These are phyloP conservation scores for Tetratostichococcus sp. DNA, from an alignment of 139 green algal genomes.

Conservation along the genomic window DNA sequence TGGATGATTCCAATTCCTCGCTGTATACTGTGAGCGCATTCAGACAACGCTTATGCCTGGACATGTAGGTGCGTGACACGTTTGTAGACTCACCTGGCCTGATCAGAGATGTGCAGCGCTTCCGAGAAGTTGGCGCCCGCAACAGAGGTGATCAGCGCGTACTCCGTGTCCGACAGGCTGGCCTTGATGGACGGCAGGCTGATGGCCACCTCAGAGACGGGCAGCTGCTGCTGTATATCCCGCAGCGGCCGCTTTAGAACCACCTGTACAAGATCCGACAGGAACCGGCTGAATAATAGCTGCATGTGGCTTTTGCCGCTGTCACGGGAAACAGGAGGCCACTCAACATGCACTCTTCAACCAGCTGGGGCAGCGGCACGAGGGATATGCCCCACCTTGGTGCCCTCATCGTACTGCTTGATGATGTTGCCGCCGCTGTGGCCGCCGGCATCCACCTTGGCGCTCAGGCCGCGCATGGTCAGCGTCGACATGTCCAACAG, in stretches of 20 bases:
- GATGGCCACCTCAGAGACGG: slow-evolving; percentile 37
- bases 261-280: not conserved
- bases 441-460: slow-evolving; percentile 27
- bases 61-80: no score
- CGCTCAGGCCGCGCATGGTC: slow-evolving; percentile 39
- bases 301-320: no score
- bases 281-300: not conserved
- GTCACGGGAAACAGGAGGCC: no score
- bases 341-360: no score
- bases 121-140: slow-evolving; percentile 59
- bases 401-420: slow-evolving; percentile 35
- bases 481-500: slow-evolving; percentile 40
- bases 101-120: not conserved
- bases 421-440: slow-evolving; percentile 60
- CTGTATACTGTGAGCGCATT: no score
- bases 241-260: slow-evolving; percentile 42
- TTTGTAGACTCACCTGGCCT: no score
- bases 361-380: no score
- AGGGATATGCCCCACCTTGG: slow-evolving; percentile 26
- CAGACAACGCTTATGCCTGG: no score
- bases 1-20: no score
- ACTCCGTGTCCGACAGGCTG: slow-evolving; percentile 64
- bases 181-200: slow-evolving; percentile 50
- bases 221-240: slow-evolving; percentile 14
- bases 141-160: slow-evolving; percentile 61